phyloP scores from a whole-genome alignment of 345 rosid species.

The Hibiscus trionum region DNA sequence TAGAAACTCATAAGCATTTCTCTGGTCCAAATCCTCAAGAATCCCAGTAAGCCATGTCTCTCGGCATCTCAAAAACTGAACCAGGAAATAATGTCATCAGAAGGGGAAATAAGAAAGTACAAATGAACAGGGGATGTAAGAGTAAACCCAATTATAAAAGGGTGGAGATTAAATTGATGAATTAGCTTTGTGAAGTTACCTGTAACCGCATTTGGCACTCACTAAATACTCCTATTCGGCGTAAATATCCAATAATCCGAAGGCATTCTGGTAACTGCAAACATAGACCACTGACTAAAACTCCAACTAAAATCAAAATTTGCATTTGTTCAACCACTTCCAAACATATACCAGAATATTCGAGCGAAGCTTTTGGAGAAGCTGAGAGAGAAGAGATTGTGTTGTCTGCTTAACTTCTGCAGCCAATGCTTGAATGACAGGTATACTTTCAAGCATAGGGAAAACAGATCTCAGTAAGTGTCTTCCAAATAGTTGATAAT shows the following conservation, averaged over 20 bases:
- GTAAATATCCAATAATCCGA: constrained; percentile 86
- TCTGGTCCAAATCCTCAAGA: constrained; percentile 91
- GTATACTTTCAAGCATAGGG: constrained; percentile 40
- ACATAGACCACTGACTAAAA: constrained; percentile 14
- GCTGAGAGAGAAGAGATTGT: constrained; percentile 89
- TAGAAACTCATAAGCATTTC: constrained; percentile 79
- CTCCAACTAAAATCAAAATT: constrained; percentile 6
- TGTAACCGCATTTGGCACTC: constrained; percentile 95
- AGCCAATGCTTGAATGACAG: constrained; percentile 84
- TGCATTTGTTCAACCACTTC: constrained; percentile 7
- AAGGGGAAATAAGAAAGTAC: constrained; percentile 3
- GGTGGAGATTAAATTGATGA: not conserved
- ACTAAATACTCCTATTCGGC: constrained; percentile 88
- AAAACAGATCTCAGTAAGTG: constrained; percentile 17
- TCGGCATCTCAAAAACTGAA: constrained; percentile 91
- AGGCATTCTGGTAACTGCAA: constrained; percentile 94
- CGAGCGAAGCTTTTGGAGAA: constrained; percentile 84
- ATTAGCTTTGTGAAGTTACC: constrained; percentile 31
- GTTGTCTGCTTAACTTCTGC: constrained; percentile 87
- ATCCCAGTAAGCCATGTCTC: constrained; percentile 98
- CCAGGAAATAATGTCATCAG: constrained; percentile 18
- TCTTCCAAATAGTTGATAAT: constrained; percentile 13
- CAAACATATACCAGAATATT: constrained; percentile 67
- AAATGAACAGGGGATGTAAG: not conserved
- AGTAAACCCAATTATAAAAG: not conserved